Evolutionary conservation across 345 rosid genomes (phyloP), one percentile per base, ranked within the genome.

Genomic region (Erysimum cheiranthoides): DNA sequence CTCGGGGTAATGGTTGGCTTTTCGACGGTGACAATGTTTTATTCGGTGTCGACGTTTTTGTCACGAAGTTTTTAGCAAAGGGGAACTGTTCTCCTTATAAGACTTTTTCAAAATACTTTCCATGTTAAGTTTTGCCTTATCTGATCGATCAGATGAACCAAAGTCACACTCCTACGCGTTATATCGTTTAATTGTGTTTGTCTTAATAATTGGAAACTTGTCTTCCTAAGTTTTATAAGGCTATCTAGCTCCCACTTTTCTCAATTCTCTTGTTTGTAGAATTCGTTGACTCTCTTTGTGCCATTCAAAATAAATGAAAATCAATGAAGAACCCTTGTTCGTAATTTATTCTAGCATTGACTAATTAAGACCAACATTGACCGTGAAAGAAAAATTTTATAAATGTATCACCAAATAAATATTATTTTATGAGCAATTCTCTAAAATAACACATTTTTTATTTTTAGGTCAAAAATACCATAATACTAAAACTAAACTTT

Each of bases 11-110:
- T 11, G 73, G 73, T 27, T 69, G 18, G 39, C 11, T 54, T 28
- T 69, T 69, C 31, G 63, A 69, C 7, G 51, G 30, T 14, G 71
- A 35, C 39, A 58, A 12, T 8, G 12, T 38, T 16, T 5, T 56
- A 14, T 54, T 69, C 28, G 73, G 73, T 53, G 73, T 69, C 3
- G 73, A 69, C 17, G 12, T 69, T 10, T 69, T 69, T 5, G 73
- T 69, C 40, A 40, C 73, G 51, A 39, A 27, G 17, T 8, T 10
- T 69, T 54, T 27, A 56, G 40, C 28, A 56, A 54, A 38, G 40
- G 63, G 73, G 73, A 69, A 69, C 40, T 40, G 14, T 27, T 53
- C 50, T 54, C 52, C 17, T 68, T 68, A 16, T 47, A 27, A 35
- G 11, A 71, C 11, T 57, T 71, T 8, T 59, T 68, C 68, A 1